Conservation (phyloP, 768 basidiomycete species). For the Royoungia palumana region DNA sequence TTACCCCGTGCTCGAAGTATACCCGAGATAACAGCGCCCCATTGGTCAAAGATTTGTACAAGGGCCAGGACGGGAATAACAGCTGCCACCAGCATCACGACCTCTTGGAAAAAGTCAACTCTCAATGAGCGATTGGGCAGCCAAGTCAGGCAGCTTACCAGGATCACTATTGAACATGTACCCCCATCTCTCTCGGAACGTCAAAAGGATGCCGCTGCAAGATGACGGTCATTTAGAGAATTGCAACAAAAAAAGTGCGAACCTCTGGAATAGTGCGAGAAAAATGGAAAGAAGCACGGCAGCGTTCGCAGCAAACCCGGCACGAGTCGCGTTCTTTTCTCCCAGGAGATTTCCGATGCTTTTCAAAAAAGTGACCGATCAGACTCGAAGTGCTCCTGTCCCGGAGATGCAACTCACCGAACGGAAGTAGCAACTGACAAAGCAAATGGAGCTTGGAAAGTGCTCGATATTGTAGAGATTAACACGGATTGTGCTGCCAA, state of each 20-base stretch:
- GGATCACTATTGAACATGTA: slow-evolving; percentile 72
- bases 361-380: not conserved
- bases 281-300: slow-evolving; percentile 61
- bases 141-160: slow-evolving; percentile 28
- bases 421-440: slow-evolving; percentile 82
- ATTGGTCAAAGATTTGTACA: slow-evolving; percentile 82
- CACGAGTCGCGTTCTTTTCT: slow-evolving; percentile 68
- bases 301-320: slow-evolving; percentile 63
- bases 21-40: slow-evolving; percentile 67
- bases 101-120: slow-evolving; percentile 12
- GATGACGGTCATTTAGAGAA: not conserved
- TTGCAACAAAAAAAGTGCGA: slow-evolving; percentile 3
- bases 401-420: slow-evolving; percentile 44
- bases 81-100: slow-evolving; percentile 42
- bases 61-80: slow-evolving; percentile 76
- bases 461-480: slow-evolving; percentile 66
- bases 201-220: slow-evolving; percentile 48
- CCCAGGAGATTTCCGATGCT: slow-evolving; percentile 90
- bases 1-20: slow-evolving; percentile 82
- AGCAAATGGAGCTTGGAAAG: slow-evolving; percentile 81
- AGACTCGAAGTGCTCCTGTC: not conserved
- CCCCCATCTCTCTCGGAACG: slow-evolving; percentile 66
- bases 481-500: slow-evolving; percentile 90
- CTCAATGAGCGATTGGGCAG: not conserved
- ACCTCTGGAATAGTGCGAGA: slow-evolving; percentile 64